These are phyloP conservation scores for Lasiodiplodia gonubiensis DNA, from an alignment of 2,329 filamentous ascomycete genomes.

Conservation along the genomic window DNA sequence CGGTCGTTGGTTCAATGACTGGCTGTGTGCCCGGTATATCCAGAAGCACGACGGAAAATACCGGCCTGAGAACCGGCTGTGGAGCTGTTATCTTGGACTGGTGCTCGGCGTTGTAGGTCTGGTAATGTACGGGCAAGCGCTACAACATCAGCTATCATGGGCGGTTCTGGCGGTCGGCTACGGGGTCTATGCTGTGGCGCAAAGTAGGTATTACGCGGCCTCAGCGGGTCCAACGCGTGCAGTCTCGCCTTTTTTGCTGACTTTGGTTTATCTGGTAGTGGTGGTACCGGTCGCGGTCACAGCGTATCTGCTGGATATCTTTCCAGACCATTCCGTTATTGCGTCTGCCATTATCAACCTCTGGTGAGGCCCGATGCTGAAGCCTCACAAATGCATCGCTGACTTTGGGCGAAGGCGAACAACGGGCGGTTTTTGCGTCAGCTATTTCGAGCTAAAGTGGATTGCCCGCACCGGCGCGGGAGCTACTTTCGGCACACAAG, in stretches of 20 bases:
- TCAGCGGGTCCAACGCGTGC: not conserved
- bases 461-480: conserved; percentile 39
- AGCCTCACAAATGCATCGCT: not conserved
- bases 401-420: conserved; percentile 33
- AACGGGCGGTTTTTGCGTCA: conserved; percentile 42
- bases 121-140: conserved; percentile 41
- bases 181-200: conserved; percentile 34
- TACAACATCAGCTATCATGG: conserved; percentile 42
- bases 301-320: conserved; percentile 43
- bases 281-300: conserved; percentile 35
- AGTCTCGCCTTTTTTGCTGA: conserved; percentile 6
- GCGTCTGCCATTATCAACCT: conserved; percentile 43
- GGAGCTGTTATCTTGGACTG: conserved; percentile 40
- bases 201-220: conserved; percentile 19
- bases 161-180: conserved; percentile 42
- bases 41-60: conserved; percentile 34
- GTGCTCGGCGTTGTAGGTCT: conserved; percentile 41
- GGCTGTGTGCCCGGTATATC: conserved; percentile 40
- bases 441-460: conserved; percentile 45
- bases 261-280: not conserved
- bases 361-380: not conserved
- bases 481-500: conserved; percentile 44
- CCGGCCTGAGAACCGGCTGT: conserved; percentile 41
- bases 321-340: conserved; percentile 41
- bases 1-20: conserved; percentile 47